Evolutionary conservation across 768 basidiomycete species (phyloP).

Genomic region (Leccinum disarticulatum): DNA sequence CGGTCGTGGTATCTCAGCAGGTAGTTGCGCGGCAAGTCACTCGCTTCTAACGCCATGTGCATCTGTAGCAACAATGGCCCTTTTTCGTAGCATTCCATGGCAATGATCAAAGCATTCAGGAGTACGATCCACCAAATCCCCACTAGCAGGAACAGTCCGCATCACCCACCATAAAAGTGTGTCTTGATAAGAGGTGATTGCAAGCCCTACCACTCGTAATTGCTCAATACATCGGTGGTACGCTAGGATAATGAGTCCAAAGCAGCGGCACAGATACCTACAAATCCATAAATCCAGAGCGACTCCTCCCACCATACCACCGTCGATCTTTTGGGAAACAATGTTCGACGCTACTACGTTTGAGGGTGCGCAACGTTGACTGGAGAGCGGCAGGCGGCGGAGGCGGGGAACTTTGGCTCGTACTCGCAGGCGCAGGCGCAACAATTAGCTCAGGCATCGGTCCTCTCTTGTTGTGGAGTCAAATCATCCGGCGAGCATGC

Average conservation of each 20-base stretch:
- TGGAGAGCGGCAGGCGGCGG: constrained; percentile 59
- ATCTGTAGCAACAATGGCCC: too few species aligned
- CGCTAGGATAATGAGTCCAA: not conserved
- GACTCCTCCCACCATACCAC: too few species aligned
- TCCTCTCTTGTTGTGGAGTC: constrained; percentile 47
- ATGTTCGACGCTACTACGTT: constrained; percentile 37
- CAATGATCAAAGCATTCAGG: too few species aligned
- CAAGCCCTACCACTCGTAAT: not conserved
- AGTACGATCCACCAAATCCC: too few species aligned
- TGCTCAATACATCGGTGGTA: not conserved
- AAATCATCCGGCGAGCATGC: not conserved
- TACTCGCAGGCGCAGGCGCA: constrained; percentile 31
- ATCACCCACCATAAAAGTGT: too few species aligned
- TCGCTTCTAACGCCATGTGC: too few species aligned
- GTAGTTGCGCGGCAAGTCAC: too few species aligned
- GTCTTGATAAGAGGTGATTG: not conserved
- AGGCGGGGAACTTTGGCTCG: constrained; percentile 41
- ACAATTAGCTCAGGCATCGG: constrained; percentile 70
- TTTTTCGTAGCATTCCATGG: too few species aligned
- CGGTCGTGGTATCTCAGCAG: too few species aligned
- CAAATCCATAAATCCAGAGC: too few species aligned
- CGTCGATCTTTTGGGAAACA: too few species aligned
- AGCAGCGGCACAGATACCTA: not conserved
- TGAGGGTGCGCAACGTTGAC: constrained; percentile 66
- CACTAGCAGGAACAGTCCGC: too few species aligned